Percentiles rank a stretch among this genome's conserved stretches.
Conservation (phyloP, 345 rosid genomes). For the Trapa incisa region DNA sequence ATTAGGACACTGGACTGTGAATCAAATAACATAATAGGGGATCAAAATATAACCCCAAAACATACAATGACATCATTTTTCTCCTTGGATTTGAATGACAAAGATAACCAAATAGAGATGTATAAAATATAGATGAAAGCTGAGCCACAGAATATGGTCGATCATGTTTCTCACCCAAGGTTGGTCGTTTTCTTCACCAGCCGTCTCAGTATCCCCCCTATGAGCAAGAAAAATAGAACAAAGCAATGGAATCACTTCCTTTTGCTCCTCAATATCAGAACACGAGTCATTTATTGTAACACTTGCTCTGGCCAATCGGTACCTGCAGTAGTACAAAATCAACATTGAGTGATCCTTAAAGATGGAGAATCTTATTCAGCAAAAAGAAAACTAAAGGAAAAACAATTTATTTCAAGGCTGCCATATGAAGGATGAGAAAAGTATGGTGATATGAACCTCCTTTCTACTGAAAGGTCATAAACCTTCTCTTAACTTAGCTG, state of each 20-base stretch:
- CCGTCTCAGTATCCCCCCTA: conserved; percentile 50
- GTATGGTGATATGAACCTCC: no score
- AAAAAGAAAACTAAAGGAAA: neutral
- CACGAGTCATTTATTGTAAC: conserved; percentile 42
- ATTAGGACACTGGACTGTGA: neutral
- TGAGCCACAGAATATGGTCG: neutral
- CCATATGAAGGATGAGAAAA: no score
- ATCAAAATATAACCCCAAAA: neutral
- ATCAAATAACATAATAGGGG: neutral
- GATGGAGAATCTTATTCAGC: neutral
- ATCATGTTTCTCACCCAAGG: conserved; percentile 45
- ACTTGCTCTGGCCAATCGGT: conserved; percentile 63
- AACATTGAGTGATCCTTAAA: neutral
- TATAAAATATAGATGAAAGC: neutral
- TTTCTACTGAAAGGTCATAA: no score
- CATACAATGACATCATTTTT: neutral
- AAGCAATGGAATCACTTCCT: conserved; percentile 58
- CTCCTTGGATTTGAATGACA: neutral
- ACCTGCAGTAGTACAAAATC: conserved; percentile 32
- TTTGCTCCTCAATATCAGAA: conserved; percentile 27
- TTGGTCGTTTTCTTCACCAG: conserved; percentile 41
- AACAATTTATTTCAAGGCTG: neutral
- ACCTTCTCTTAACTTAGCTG: no score
- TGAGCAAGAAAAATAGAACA: conserved; percentile 82
- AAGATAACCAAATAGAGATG: neutral